These are phyloP conservation scores for Colletotrichum sp. DNA, from an alignment of 2,329 filamentous ascomycete genomes.

Conservation along the genomic window DNA sequence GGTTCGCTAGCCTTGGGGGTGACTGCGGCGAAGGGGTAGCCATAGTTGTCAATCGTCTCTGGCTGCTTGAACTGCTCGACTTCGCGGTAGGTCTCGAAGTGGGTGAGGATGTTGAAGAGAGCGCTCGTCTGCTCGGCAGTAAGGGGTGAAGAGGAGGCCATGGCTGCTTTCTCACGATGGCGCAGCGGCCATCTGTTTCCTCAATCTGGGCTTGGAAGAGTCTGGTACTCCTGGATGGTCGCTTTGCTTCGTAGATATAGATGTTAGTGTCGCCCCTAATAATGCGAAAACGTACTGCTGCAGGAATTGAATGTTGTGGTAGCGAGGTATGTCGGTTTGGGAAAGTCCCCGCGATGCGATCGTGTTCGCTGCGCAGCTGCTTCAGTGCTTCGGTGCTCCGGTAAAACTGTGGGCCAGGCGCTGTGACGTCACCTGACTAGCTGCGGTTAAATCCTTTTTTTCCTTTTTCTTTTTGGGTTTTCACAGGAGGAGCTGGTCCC, in stretches of 20 bases:
- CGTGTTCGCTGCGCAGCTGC: background rate
- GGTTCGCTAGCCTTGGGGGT: background rate
- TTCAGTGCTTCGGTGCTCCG: background rate
- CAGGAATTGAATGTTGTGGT: background rate
- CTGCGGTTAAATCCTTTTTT: background rate
- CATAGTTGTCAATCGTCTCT: constrained; percentile 69
- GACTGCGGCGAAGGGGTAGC: constrained; percentile 66
- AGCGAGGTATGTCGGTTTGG: background rate
- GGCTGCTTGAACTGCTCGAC: constrained; percentile 75
- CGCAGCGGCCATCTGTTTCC: background rate
- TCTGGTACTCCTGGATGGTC: background rate
- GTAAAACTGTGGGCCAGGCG: background rate
- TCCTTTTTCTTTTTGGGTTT: background rate
- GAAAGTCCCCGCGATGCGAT: constrained; percentile 1
- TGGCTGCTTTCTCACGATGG: background rate
- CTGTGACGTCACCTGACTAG: background rate
- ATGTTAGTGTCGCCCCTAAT: background rate
- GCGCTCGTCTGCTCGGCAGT: constrained; percentile 51
- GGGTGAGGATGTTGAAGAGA: constrained; percentile 65
- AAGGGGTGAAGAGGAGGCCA: constrained; percentile 25
- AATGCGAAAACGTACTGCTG: background rate
- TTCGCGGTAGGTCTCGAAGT: constrained; percentile 68
- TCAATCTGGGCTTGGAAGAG: background rate
- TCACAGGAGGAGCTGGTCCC: background rate
- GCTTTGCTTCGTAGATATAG: background rate